A percentile compares a stretch with the other conserved stretches of the same genome.
These are phyloP conservation scores for Colletotrichum sp. DNA, from an alignment of 2,329 filamentous ascomycete genomes.

Conservation along the genomic window DNA sequence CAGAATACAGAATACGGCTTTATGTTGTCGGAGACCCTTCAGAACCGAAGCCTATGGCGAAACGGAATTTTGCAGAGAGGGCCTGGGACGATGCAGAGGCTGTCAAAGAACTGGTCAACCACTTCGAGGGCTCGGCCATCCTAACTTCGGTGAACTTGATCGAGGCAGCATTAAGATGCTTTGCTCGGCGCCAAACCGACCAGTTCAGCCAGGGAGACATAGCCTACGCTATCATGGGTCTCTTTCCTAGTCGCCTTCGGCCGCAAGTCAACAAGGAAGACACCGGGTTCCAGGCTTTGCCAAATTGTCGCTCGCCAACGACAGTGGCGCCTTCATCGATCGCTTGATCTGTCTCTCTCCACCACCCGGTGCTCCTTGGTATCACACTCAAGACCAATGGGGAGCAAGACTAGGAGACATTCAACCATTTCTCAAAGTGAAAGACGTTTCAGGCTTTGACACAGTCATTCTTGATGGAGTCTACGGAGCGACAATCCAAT, in stretches of 20 bases:
- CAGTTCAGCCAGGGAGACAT: background rate
- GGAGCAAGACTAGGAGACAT: background rate
- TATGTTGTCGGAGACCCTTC: background rate
- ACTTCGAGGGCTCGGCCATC: background rate
- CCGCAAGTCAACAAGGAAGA: background rate
- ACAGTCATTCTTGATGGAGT: background rate
- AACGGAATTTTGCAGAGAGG: background rate
- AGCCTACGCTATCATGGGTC: background rate
- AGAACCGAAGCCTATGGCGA: background rate
- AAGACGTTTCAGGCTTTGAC: background rate
- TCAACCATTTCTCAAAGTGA: background rate
- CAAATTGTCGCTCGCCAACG: background rate
- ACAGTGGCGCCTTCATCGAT: background rate
- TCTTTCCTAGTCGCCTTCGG: background rate
- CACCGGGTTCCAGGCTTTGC: background rate
- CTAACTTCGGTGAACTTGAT: background rate
- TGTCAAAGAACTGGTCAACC: background rate
- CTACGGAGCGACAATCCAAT: background rate
- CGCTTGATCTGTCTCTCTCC: background rate
- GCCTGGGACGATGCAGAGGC: background rate
- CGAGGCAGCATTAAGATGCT: background rate
- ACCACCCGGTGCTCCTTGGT: too few relatives aligned
- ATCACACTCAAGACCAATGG: background rate
- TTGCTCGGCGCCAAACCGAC: background rate
- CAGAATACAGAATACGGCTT: background rate